Base-by-base conservation (phyloP, 495 filamentous ascomycete genomes). In the Letharia columbiana region DNA sequence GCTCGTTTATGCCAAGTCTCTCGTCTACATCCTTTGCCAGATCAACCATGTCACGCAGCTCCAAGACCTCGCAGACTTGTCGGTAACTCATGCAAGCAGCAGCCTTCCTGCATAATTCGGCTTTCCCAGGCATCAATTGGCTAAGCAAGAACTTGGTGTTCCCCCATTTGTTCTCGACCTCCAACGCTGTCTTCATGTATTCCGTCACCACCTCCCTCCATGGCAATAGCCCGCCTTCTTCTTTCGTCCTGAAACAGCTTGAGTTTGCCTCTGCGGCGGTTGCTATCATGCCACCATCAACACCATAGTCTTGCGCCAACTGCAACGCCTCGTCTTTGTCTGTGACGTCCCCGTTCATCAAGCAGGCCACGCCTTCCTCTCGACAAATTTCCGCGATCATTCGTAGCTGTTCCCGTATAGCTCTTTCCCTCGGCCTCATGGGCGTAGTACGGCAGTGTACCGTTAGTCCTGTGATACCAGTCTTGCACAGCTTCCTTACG, bases 231-330 rank as follows among this genome's bases (percentile, higher is more conserved):
- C 88, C 87, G 3, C 89, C 89, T 40, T 88, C 83, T 0, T 79
- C 84, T 40, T 82, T 74, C 3, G 79, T 69, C 42, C 88, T 82
- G 79, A 98, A 98, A 66, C 87, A 89, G 56, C 89, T 93, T 28
- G 91, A 83, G 69, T 98, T 98, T 66, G 84, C 79, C 78, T 98
- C 94, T 1, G 94, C 94, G 10, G 89, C 81, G 4, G 89, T 93
- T 15, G 94, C 95, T 71, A 98, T 97, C 94, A 98, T 98, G 59
- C 90, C 93, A 18, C 92, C 94, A 70, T 98, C 94, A 4, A 89
- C 90, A 7, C 87, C 88, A 70, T 81, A 96, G 71, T 96, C 87
- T 20, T 80, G 59, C 62, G 90, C 85, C 23, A 98, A 76, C 62
- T 80, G 73, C 4, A 87, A 71, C 3, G 86, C 92, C 60, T 94